Evolutionary conservation across 331 rosid genomes (phyloP), one percentile per base, ranked within the genome.

Genomic region (Quercus lobata): DNA sequence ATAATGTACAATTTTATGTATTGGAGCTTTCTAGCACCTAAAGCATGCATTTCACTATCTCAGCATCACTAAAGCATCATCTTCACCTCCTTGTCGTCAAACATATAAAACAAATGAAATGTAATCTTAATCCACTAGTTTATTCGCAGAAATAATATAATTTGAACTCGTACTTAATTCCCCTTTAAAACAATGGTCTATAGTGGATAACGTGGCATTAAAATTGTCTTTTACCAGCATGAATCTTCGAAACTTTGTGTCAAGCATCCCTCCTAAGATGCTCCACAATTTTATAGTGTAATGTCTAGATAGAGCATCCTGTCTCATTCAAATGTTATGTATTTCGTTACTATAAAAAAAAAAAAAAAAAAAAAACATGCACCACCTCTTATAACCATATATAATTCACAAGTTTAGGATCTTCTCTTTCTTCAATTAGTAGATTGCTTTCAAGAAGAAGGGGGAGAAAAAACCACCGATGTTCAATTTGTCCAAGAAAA

Each of bases 401-500:
- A 49, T 49, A 49, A 49, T 30, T 68, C 77, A 61, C 35, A 22
- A 74, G 27, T 69, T 25, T 61, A 37, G 58, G 9, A 52, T 72
- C 73, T 55, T 71, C 34, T 61, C 72, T 78, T 70, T 70, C 49
- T 32, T 65, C 76, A 58, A 37, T 78, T 83, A 69, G 73, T n/a
- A 78, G 78, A 76, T 54, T 18, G 72, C 10, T 74, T 56, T 63
- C 11, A 73, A 37, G 71, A 29, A 41, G 14, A 9, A 41, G 14
- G 49, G 14, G 49, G 14, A 41, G 70, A 22, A 53, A 78, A 79
- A 75, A 84, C 74, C 46, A 30, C 60, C 56, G 83, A 89, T 91
- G 93, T 10, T 82, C 84, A 81, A 57, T 60, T 71, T 74, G 22
- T 79, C 49, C 12, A 81, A 34, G 74, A 87, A 88, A 83, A 87